Conservation (phyloP, 345 rosid genomes). For the Populus davidiana region DNA sequence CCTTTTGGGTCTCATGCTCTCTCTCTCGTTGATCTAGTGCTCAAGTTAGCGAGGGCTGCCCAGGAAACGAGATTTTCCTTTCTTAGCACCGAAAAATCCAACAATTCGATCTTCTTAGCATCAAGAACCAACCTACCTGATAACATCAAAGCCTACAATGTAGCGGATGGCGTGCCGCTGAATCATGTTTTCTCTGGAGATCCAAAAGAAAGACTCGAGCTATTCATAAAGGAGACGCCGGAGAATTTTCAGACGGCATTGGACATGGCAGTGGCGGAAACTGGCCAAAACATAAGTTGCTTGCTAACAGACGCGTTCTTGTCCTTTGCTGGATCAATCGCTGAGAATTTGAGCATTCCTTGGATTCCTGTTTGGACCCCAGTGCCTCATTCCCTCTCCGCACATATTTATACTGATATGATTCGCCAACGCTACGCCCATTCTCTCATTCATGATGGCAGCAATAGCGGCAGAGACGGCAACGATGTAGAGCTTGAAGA, state of each 20-base stretch:
- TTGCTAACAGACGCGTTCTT: constrained; percentile 56
- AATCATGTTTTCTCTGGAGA: constrained; percentile 25
- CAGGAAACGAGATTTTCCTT: constrained; percentile 51
- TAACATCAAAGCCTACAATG: constrained; percentile 38
- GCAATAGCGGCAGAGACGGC: not conserved
- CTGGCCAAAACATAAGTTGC: constrained; percentile 38
- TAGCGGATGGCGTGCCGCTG: constrained; percentile 31
- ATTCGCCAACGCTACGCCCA: constrained; percentile 16
- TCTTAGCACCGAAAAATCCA: constrained; percentile 42
- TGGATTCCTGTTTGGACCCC: constrained; percentile 51
- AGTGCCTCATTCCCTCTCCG: constrained; percentile 38
- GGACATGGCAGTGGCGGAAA: constrained; percentile 34
- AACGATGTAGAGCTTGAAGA: constrained; percentile 12
- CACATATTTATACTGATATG: constrained; percentile 40
- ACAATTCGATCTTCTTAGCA: constrained; percentile 27
- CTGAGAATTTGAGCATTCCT: constrained; percentile 31
- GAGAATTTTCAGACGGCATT: constrained; percentile 31
- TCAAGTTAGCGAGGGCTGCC: constrained; percentile 38
- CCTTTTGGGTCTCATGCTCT: constrained; percentile 55
- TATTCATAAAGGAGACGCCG: constrained; percentile 41
- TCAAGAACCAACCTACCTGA: not conserved
- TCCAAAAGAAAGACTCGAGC: constrained; percentile 42
- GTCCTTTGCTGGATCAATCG: constrained; percentile 40
- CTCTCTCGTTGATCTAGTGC: constrained; percentile 41
- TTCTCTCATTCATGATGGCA: not conserved